Evolutionary conservation across 1,284 basidiomycete genomes (phyloP), one percentile per base, ranked within the genome.

Genomic region (Amylostereum chailletii): DNA sequence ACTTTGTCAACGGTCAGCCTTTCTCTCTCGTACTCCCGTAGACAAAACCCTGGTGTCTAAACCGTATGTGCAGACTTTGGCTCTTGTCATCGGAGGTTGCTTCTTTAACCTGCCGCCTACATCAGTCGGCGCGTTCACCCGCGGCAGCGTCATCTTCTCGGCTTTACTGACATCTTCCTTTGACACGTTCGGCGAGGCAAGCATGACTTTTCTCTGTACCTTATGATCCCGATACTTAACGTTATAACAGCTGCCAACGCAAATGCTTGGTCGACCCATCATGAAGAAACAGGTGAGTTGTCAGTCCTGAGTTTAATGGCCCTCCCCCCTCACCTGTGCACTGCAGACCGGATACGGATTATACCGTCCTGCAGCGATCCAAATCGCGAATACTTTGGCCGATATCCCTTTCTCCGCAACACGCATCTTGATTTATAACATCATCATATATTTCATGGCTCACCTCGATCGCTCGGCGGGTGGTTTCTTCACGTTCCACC

Each of bases 51-150:
- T 39, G 11, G 2, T 10, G n/a, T 31, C 5, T 19, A 33, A 19
- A 6, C 9, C 11, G 34, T 46, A 2, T 36, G 5, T 7, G 8
- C 44, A 67, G 63, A 56, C 72, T 39, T 67, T 92, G 34, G 82
- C 88, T 44, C 66, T 95, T 45, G 78, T 96, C 49, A 75, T 88
- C 56, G 91, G 91, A 34, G 82, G 76, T 11, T 80, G 83, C 19
- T 94, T 79, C 68, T 79, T 81, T 57, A 79, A 88, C 50, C 74
- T 88, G 30, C 88, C 90, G 2, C 59, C 74, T 10, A 83, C 86
- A 0, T 81, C 90, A 5, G 76, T 78, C 32, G 91, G 91, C 42
- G 89, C 86, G 0, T 95, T 95, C 69, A 92, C 90, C n/a, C 81
- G 91, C 54, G 93, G 90, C 30, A 82, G 89, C 67, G 79, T 90